Evolutionary conservation across 1,139 yeast species (phyloP).

Genomic region (Zygosaccharomyces pseudobailii): DNA sequence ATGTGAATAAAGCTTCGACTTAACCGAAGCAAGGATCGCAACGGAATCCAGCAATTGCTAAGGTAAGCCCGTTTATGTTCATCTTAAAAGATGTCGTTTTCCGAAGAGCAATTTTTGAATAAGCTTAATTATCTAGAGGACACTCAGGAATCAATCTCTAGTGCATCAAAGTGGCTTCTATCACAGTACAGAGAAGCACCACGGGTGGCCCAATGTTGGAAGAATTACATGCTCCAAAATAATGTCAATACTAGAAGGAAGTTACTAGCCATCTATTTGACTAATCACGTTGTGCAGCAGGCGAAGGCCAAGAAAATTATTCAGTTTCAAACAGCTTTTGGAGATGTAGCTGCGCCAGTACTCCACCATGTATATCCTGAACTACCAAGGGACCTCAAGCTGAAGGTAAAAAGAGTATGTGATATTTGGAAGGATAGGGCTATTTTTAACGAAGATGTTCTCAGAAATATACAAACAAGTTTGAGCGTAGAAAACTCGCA

Average conservation of each 20-base stretch:
- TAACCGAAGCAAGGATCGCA: background rate
- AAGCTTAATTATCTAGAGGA: conserved; percentile 64
- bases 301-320: conserved; percentile 61
- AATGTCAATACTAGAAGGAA: conserved; percentile 43
- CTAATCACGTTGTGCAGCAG: conserved; percentile 83
- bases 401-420: conserved; percentile 61
- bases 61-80: background rate
- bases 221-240: conserved; percentile 30
- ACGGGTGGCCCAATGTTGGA: conserved; percentile 63
- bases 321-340: conserved; percentile 60
- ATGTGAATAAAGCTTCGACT: background rate
- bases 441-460: conserved; percentile 47
- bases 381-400: conserved; percentile 37
- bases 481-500: conserved; percentile 24
- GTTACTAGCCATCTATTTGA: conserved; percentile 63
- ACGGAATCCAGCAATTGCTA: background rate
- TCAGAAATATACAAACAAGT: conserved; percentile 42
- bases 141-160: conserved; percentile 81
- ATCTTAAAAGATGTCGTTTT: conserved; percentile 44
- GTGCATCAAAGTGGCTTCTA: conserved; percentile 82
- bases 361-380: conserved; percentile 24
- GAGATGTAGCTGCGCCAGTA: conserved; percentile 41
- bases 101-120: conserved; percentile 50
- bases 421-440: conserved; percentile 73
- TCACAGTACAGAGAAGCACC: conserved; percentile 67